phyloP scores from a whole-genome alignment of 2,329 filamentous ascomycete species.

The Penicillium vulpinum region DNA sequence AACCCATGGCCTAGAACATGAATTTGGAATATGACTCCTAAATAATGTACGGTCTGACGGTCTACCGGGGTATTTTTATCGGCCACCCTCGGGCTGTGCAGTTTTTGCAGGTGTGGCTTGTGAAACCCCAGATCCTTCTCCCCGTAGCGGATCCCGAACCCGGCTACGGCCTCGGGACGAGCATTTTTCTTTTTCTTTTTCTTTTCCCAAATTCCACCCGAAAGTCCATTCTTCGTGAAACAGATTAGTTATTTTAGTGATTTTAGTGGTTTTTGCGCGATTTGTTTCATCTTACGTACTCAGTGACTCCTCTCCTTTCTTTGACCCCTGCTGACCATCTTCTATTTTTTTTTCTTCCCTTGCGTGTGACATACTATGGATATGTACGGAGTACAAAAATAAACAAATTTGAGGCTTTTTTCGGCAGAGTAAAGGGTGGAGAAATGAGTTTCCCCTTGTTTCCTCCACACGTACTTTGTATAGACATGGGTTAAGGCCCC shows the following conservation, averaged over 20 bases:
- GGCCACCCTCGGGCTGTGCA: conserved; percentile 1
- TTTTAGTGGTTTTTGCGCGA: conserved; percentile 19
- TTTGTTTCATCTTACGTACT: conserved; percentile 18
- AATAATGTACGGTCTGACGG: background rate
- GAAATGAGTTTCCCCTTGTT: conserved; percentile 12
- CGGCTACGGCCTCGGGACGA: conserved; percentile 22
- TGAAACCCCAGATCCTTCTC: conserved; percentile 25
- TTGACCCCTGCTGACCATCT: conserved; percentile 15
- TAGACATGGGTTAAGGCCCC: background rate
- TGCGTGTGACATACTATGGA: conserved; percentile 19
- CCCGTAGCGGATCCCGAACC: conserved; percentile 27
- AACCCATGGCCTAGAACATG: background rate
- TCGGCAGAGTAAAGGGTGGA: conserved; percentile 19
- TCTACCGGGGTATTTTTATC: background rate
- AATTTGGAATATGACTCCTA: background rate
- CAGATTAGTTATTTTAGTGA: too few species aligned
- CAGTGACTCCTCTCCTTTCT: conserved; percentile 5
- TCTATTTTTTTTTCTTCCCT: conserved; percentile 1
- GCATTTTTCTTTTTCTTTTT: background rate
- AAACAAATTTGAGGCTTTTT: conserved; percentile 9
- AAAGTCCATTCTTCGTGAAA: conserved; percentile 3
- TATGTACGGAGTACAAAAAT: conserved; percentile 10
- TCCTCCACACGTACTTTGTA: conserved; percentile 3
- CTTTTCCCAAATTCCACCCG: background rate
- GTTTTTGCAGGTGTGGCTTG: background rate